Evolutionary conservation across 768 basidiomycete genomes (phyloP).

Genomic region (Macrolepiota albuminosa): DNA sequence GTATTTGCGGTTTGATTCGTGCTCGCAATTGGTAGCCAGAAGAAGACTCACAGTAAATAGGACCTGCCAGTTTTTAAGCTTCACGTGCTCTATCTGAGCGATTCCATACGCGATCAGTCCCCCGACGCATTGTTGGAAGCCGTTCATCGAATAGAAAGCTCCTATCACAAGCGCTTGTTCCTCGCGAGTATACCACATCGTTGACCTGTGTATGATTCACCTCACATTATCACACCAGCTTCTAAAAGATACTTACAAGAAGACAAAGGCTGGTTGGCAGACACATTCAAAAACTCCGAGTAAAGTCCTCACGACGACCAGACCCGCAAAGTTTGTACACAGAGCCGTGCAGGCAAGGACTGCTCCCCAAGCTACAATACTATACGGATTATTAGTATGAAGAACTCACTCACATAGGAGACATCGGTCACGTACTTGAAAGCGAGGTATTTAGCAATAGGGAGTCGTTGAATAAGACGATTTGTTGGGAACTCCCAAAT

Average conservation of each 20-base stretch:
- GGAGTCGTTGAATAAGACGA: slow-evolving; percentile 41
- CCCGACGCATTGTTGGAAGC: slow-evolving; percentile 43
- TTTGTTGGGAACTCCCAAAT: slow-evolving; percentile 46
- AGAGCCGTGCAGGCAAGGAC: slow-evolving; percentile 46
- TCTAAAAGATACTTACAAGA: slow-evolving; percentile 23
- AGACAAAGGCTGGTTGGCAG: slow-evolving; percentile 45
- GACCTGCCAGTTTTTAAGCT: slow-evolving; percentile 47
- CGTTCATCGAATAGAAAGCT: slow-evolving; percentile 43
- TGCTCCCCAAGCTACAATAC: slow-evolving; percentile 38
- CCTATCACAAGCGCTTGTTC: slow-evolving; percentile 45
- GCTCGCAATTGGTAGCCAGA: not conserved
- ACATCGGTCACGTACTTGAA: slow-evolving; percentile 28
- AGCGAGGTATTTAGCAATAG: slow-evolving; percentile 45
- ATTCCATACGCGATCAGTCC: slow-evolving; percentile 48
- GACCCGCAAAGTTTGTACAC: slow-evolving; percentile 37
- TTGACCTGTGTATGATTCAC: slow-evolving; percentile 26
- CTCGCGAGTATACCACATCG: slow-evolving; percentile 49
- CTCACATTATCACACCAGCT: not conserved
- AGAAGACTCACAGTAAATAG: slow-evolving; percentile 30
- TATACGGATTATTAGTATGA: slow-evolving; percentile 4
- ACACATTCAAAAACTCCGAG: slow-evolving; percentile 44
- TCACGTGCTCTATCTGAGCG: slow-evolving; percentile 34
- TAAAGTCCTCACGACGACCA: slow-evolving; percentile 43
- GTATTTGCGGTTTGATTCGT: not conserved
- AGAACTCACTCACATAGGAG: not conserved